Percentiles rank a stretch among this genome's conserved stretches.
These are phyloP conservation scores for Fraxinus velutina DNA, from an alignment of 305 asterid genomes.

Conservation along the genomic window DNA sequence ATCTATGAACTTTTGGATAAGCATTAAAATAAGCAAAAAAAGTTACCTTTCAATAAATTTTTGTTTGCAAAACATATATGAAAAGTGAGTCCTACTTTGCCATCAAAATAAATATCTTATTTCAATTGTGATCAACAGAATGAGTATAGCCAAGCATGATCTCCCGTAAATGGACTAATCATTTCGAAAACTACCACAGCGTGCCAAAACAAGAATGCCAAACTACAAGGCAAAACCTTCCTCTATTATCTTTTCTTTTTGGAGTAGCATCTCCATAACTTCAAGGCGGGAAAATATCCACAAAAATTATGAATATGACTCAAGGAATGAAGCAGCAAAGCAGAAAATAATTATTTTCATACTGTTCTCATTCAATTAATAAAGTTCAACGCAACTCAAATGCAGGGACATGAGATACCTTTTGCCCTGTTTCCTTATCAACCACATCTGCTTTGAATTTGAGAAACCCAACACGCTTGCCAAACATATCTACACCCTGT, in stretches of 20 bases:
- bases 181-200: not conserved
- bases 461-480: slow-evolving; percentile 82
- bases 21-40: not conserved
- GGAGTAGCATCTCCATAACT: not conserved
- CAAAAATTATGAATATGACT: not conserved
- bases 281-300: not conserved
- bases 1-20: not conserved
- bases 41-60: not conserved
- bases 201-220: slow-evolving; percentile 11
- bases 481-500: slow-evolving; percentile 92
- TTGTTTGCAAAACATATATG: not conserved
- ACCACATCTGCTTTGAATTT: slow-evolving; percentile 81
- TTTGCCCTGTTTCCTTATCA: slow-evolving; percentile 65
- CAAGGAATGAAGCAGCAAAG: not conserved
- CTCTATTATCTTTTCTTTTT: not conserved
- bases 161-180: not conserved
- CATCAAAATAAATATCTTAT: not conserved
- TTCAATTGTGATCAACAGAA: not conserved
- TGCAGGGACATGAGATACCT: slow-evolving; percentile 37
- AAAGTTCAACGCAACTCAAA: slow-evolving; percentile 14
- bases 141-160: not conserved
- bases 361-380: not conserved
- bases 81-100: not conserved
- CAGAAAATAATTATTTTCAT: not conserved
- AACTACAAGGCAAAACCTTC: not conserved